These are phyloP conservation scores for Fusarium decemcellulare DNA, from an alignment of 2,329 filamentous ascomycete species.

Conservation along the genomic window DNA sequence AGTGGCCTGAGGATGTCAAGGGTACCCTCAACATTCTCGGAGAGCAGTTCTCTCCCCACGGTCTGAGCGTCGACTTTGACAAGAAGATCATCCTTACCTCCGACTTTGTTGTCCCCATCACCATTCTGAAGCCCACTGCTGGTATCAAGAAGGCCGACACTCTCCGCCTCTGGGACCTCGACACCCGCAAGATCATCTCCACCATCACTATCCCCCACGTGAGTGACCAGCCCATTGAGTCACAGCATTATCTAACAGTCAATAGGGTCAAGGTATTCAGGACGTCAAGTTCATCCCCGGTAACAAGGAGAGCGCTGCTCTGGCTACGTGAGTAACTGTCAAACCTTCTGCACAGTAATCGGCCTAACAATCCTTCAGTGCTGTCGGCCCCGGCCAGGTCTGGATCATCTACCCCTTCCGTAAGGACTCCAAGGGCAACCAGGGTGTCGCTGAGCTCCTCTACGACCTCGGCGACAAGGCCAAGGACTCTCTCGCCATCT, in stretches of 20 bases:
- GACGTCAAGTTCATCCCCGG: conserved; percentile 77
- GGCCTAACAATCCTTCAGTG: conserved; percentile 45
- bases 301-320: conserved; percentile 69
- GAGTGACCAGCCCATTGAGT: conserved; percentile 24
- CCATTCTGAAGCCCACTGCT: conserved; percentile 70
- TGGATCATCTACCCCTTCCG: conserved; percentile 77
- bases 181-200: conserved; percentile 67
- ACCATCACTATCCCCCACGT: conserved; percentile 73
- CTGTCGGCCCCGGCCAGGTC: conserved; percentile 71
- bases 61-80: conserved; percentile 70
- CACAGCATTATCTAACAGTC: not conserved
- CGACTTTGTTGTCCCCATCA: conserved; percentile 74
- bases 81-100: conserved; percentile 72
- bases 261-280: conserved; percentile 70
- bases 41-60: conserved; percentile 74
- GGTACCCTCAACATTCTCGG: conserved; percentile 69
- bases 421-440: conserved; percentile 66
- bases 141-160: conserved; percentile 70
- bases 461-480: conserved; percentile 71
- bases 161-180: conserved; percentile 71
- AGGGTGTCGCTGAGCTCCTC: conserved; percentile 70
- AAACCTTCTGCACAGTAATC: not conserved
- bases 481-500: conserved; percentile 70
- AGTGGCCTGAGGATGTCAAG: conserved; percentile 71
- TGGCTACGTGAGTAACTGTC: conserved; percentile 61